phyloP scores from a whole-genome alignment of 2,329 filamentous ascomycete genomes.

The Annulohypoxylon truncatum region DNA sequence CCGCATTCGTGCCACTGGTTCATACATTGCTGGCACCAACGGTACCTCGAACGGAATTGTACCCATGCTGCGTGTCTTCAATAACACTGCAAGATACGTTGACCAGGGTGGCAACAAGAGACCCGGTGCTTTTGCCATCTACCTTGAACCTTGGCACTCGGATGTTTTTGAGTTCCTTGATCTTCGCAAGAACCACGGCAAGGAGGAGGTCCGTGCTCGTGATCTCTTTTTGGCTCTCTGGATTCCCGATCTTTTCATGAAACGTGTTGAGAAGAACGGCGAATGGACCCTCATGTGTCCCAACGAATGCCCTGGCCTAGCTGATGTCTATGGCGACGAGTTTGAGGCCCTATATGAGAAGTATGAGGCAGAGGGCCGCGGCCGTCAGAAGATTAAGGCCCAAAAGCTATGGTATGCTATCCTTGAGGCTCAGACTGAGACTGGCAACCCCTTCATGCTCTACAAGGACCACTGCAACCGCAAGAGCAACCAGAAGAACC shows the following conservation, averaged over 20 bases:
- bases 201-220: conserved; percentile 96
- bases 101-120: conserved; percentile 99
- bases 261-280: conserved; percentile 95
- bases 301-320: conserved; percentile 93
- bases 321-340: conserved; percentile 97
- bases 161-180: conserved; percentile 98
- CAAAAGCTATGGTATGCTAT: conserved; percentile 99
- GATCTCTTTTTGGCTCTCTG: conserved; percentile 98
- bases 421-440: conserved; percentile 97
- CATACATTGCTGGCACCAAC: conserved; percentile 98
- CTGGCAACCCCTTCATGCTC: conserved; percentile 98
- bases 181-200: conserved; percentile 98
- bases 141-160: conserved; percentile 98
- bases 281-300: conserved; percentile 99
- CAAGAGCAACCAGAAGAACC: conserved; percentile 99
- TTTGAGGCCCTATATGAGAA: conserved; percentile 94
- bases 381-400: conserved; percentile 91
- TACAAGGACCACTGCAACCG: conserved; percentile 99
- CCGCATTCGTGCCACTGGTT: conserved; percentile 95
- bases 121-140: conserved; percentile 97
- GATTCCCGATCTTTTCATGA: conserved; percentile 99
- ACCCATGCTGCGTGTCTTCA: conserved; percentile 98
- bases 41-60: conserved; percentile 97
- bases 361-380: conserved; percentile 89
- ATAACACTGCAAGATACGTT: conserved; percentile 98